Evolutionary conservation across 257 asterid species (phyloP).

Genomic region (Solanum phureja): DNA sequence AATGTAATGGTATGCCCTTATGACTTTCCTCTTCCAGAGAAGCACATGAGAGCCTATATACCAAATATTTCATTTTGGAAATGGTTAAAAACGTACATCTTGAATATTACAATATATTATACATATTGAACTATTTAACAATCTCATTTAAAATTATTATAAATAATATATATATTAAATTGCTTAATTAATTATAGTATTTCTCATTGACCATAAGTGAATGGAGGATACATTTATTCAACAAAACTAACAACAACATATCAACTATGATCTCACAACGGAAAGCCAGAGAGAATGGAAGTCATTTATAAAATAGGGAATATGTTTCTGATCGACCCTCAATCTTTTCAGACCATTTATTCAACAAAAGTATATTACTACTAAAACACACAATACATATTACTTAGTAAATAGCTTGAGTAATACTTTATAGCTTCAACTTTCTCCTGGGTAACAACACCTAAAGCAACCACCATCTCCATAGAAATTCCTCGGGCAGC

Average conservation of each 20-base stretch:
- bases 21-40: too few species aligned
- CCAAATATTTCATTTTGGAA: too few species aligned
- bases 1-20: too few species aligned
- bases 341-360: neutral
- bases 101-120: neutral
- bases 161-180: neutral
- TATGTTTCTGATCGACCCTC: neutral
- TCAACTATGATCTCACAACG: neutral
- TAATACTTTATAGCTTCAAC: neutral
- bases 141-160: too few species aligned
- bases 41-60: too few species aligned
- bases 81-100: neutral
- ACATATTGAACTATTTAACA: neutral
- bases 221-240: neutral
- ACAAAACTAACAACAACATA: neutral
- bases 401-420: neutral
- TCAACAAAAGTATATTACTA: neutral
- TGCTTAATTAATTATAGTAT: neutral
- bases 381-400: neutral
- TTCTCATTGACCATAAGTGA: neutral
- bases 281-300: accelerated
- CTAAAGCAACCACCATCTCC: neutral
- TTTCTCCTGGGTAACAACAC: conserved; percentile 9
- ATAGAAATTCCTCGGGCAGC: neutral
- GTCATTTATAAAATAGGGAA: too few species aligned